These are phyloP conservation scores for Monosporozyma solicola DNA, from an alignment of 805 yeast species.

Conservation along the genomic window DNA sequence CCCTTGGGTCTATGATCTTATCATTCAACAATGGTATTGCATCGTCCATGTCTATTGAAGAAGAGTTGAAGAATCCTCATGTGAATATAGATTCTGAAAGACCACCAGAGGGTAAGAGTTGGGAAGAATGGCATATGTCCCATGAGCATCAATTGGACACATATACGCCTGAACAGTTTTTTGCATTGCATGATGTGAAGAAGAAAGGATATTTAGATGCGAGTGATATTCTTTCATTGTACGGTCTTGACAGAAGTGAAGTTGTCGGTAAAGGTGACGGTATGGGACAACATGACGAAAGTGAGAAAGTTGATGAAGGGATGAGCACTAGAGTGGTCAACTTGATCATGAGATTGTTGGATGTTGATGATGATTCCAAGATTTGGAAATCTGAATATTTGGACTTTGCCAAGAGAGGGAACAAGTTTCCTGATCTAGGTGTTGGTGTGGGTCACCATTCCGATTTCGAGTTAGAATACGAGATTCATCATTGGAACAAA, in stretches of 20 bases:
- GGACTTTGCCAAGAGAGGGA: conserved; percentile 49
- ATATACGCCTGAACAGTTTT: conserved; percentile 68
- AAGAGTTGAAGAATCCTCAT: conserved; percentile 13
- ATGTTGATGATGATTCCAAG: conserved; percentile 54
- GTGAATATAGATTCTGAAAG: conserved; percentile 29
- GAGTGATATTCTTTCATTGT: conserved; percentile 64
- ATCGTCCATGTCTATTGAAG: not conserved
- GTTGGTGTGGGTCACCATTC: conserved; percentile 92
- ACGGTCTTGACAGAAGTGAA: conserved; percentile 66
- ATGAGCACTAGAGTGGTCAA: conserved; percentile 46
- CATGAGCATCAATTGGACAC: conserved; percentile 74
- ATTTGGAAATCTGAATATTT: conserved; percentile 65
- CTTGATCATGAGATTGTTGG: conserved; percentile 51
- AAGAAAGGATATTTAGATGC: conserved; percentile 47
- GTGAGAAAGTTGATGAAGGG: conserved; percentile 49
- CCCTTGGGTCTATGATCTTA: not conserved
- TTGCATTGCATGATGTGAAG: conserved; percentile 68
- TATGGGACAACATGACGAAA: conserved; percentile 67
- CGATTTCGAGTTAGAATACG: conserved; percentile 88
- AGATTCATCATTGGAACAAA: conserved; percentile 88
- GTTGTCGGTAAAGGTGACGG: conserved; percentile 88
- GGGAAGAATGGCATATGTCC: conserved; percentile 89
- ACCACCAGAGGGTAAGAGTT: conserved; percentile 46
- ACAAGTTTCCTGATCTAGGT: conserved; percentile 82
- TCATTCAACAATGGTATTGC: not conserved